phyloP scores from a whole-genome alignment of 2,329 filamentous ascomycete genomes.

The Colletotrichum lentis region DNA sequence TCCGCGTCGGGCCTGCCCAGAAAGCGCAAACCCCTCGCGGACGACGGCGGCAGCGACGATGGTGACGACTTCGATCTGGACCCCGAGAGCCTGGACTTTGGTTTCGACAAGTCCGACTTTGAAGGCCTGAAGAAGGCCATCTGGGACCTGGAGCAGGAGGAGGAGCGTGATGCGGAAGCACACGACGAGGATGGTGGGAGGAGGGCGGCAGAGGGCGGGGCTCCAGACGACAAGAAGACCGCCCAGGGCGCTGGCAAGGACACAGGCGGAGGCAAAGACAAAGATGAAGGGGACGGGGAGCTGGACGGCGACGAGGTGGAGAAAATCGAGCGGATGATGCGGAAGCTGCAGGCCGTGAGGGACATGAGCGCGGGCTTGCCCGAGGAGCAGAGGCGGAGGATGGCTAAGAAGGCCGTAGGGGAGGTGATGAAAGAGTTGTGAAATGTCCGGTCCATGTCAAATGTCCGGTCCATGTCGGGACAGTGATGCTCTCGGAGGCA shows the following conservation, averaged over 20 bases:
- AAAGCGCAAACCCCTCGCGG: conserved; percentile 42
- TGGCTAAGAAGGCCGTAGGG: conserved; percentile 68
- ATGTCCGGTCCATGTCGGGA: too few relatives aligned
- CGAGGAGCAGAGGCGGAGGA: conserved; percentile 66
- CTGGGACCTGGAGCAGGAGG: conserved; percentile 50
- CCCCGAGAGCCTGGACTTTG: conserved; percentile 60
- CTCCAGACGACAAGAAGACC: conserved; percentile 8
- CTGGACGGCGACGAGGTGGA: conserved; percentile 60
- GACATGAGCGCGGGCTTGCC: conserved; percentile 68
- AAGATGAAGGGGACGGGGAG: conserved; percentile 45
- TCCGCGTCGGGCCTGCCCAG: conserved; percentile 44
- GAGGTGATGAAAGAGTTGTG: conserved; percentile 71
- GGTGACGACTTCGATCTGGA: conserved; percentile 52
- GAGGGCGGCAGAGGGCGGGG: conserved; percentile 15
- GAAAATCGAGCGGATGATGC: conserved; percentile 70
- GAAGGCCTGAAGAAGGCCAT: conserved; percentile 62
- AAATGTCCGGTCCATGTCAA: background rate
- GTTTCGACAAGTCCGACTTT: conserved; percentile 62
- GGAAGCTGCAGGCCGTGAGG: conserved; percentile 67
- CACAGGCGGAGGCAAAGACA: conserved; percentile 39
- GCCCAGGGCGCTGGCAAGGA: conserved; percentile 35
- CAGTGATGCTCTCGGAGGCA: background rate
- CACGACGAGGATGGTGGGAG: conserved; percentile 4
- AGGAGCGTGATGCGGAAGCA: conserved; percentile 34
- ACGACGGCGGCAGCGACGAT: conserved; percentile 44